Percentiles rank a stretch among this genome's conserved stretches.
Evolutionary conservation across 2,329 filamentous ascomycete species (phyloP).

Genomic region (Nannizzia gypsea): DNA sequence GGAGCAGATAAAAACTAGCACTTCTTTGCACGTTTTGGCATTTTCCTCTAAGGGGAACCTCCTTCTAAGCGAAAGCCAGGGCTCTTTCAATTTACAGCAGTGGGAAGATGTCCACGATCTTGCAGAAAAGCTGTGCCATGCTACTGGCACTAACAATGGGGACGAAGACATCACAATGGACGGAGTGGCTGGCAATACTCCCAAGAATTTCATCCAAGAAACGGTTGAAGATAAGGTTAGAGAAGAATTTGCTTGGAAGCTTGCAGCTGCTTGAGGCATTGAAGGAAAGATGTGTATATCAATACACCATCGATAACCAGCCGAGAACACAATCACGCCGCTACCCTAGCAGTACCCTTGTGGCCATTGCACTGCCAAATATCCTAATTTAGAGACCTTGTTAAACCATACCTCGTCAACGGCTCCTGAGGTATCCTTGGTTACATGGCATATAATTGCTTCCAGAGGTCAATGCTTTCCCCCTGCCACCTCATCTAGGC

Average conservation of each 20-base stretch:
- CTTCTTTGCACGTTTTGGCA: slow-evolving; percentile 69
- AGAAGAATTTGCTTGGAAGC: slow-evolving; percentile 29
- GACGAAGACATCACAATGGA: slow-evolving; percentile 32
- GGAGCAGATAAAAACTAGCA: slow-evolving; percentile 49
- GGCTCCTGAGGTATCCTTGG: not conserved
- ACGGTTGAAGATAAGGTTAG: slow-evolving; percentile 47
- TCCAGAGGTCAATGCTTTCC: not conserved
- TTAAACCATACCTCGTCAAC: not conserved
- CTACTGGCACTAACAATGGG: slow-evolving; percentile 45
- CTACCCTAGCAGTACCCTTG: not conserved
- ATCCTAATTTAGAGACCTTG: not conserved
- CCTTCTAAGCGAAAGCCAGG: slow-evolving; percentile 70
- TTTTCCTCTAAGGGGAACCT: slow-evolving; percentile 65
- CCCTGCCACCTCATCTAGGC: not conserved
- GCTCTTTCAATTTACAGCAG: slow-evolving; percentile 59
- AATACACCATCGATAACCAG: not conserved
- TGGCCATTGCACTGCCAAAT: not conserved
- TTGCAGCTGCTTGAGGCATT: slow-evolving; percentile 24
- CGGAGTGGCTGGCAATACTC: slow-evolving; percentile 20
- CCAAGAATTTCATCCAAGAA: slow-evolving; percentile 52
- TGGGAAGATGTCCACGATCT: slow-evolving; percentile 61
- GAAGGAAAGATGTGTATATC: not conserved
- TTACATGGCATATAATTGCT: not conserved
- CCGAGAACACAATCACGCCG: not conserved
- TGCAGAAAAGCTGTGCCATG: slow-evolving; percentile 55